Conservation (phyloP, 768 basidiomycete genomes). For the Sarcodon sp. region DNA sequence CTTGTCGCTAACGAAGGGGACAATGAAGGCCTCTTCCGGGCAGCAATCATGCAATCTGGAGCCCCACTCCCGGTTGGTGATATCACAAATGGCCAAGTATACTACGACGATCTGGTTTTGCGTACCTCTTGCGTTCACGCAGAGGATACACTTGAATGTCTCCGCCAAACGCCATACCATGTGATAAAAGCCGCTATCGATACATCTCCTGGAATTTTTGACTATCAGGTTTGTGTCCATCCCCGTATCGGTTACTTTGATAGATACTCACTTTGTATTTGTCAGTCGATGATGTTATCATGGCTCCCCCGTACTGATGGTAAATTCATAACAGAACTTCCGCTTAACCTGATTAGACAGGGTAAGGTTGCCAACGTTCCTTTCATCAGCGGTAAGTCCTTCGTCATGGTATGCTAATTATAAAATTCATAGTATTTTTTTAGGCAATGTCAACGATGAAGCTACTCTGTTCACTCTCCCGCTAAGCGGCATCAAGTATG, state of each 20-base stretch:
- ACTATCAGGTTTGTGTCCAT: slow-evolving; percentile 18
- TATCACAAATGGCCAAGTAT: slow-evolving; percentile 14
- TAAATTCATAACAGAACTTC: slow-evolving; percentile 30
- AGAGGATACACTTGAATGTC: slow-evolving; percentile 26
- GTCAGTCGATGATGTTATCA: slow-evolving; percentile 28
- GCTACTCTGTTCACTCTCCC: slow-evolving; percentile 28
- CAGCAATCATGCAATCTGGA: slow-evolving; percentile 24
- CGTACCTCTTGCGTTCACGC: slow-evolving; percentile 21
- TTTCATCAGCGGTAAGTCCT: slow-evolving; percentile 26
- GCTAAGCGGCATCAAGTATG: slow-evolving; percentile 17
- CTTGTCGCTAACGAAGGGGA: slow-evolving; percentile 11
- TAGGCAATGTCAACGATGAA: slow-evolving; percentile 32
- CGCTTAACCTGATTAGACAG: slow-evolving; percentile 25
- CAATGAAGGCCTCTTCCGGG: slow-evolving; percentile 14
- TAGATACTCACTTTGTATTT: not conserved
- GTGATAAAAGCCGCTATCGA: slow-evolving; percentile 20
- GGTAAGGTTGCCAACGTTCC: slow-evolving; percentile 36
- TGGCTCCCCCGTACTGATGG: slow-evolving; percentile 41
- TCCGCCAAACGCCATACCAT: slow-evolving; percentile 23
- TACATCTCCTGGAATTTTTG: slow-evolving; percentile 16
- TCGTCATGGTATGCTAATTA: not conserved
- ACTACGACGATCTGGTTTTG: slow-evolving; percentile 28
- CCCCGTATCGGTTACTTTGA: not conserved
- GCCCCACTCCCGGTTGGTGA: slow-evolving; percentile 6
- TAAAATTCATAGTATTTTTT: not conserved